Conservation (phyloP, 805 yeast species). For the Pichia scutulata region DNA sequence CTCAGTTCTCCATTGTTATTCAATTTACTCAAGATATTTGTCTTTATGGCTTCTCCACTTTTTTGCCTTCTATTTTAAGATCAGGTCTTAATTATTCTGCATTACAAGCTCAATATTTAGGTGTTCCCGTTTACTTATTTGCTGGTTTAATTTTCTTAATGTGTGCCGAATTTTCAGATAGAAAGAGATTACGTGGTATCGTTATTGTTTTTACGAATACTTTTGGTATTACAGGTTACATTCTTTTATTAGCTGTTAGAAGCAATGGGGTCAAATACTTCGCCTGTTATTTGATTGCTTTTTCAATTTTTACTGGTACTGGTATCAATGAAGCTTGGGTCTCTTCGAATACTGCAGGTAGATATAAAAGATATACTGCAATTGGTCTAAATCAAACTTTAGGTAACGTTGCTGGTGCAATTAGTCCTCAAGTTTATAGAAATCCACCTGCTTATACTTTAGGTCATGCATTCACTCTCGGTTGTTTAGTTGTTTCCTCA, state of each 20-base stretch:
- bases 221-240: constrained; percentile 5
- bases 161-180: constrained; percentile 4
- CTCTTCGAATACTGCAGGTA: constrained; percentile 35
- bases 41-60: constrained; percentile 6
- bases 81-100: not conserved
- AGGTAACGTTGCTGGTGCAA: constrained; percentile 39
- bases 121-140: constrained; percentile 2
- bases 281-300: constrained; percentile 19
- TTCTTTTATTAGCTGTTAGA: not conserved
- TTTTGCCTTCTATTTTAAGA: constrained; percentile 4
- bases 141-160: constrained; percentile 2
- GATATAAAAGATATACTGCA: constrained; percentile 35
- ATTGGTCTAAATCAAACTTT: constrained; percentile 36
- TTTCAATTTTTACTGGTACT: constrained; percentile 20
- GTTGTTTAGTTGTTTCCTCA: constrained; percentile 12
- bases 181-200: not conserved
- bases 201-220: constrained; percentile 3
- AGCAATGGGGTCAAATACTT: constrained; percentile 3
- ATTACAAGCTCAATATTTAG: constrained; percentile 2
- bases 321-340: constrained; percentile 38
- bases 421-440: constrained; percentile 37
- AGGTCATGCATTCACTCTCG: constrained; percentile 35
- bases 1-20: not conserved
- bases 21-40: constrained; percentile 5
- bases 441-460: constrained; percentile 30